Base-by-base conservation (phyloP, 306 rosid genomes). In the Heteromeles arbutifolia region DNA sequence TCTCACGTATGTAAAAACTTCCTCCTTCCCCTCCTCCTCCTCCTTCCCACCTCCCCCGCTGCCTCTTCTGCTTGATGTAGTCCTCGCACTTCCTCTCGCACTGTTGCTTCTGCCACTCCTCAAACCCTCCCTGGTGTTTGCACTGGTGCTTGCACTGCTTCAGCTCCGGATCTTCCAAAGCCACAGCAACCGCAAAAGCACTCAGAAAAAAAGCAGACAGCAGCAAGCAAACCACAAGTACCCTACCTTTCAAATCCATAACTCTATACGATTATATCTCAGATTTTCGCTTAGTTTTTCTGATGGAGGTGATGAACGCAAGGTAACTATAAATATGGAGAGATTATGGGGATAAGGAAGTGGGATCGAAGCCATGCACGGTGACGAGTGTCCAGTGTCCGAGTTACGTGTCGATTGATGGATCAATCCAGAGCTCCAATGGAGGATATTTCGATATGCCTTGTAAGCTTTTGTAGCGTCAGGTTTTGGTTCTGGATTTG, bases 111-210 rank as follows among this genome's bases (percentile, higher is more conserved):
- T 88, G 80, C 6, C 12, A 3, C 62, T 77, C 74, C 5, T 25
- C 79, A 29, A 57, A 82, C 25, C 88, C 84, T 4, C 3, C 48
- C 50, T 81, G 85, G 24, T 81, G 85, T 15, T 17, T n/a, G 86
- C 96, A 92, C 75, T 85, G 88, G 62, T 88, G 85, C 74, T 70
- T 65, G 65, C 96, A 90, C 24, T 85, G 85, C 78, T 31, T 15
- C 19, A 87, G 76, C 68, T 88, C 93, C 0, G 74, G 86, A 68
- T 84, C 89, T 76, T 70, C 43, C 29, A 48, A 48, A 48, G 1
- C 31, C 62, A 31, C 65, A 22, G 39, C 44, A 68, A 67, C 83
- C 53, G 70, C 65, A 54, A 39, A 68, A 37, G 74, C 77, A 32
- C 66, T 56, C 4, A 81, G 64, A 11, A 81, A 21, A 25, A 74